Percentiles rank a stretch among this genome's conserved stretches.
phyloP scores from a whole-genome alignment of 495 filamentous ascomycete genomes.

The Xylaria telfairii region DNA sequence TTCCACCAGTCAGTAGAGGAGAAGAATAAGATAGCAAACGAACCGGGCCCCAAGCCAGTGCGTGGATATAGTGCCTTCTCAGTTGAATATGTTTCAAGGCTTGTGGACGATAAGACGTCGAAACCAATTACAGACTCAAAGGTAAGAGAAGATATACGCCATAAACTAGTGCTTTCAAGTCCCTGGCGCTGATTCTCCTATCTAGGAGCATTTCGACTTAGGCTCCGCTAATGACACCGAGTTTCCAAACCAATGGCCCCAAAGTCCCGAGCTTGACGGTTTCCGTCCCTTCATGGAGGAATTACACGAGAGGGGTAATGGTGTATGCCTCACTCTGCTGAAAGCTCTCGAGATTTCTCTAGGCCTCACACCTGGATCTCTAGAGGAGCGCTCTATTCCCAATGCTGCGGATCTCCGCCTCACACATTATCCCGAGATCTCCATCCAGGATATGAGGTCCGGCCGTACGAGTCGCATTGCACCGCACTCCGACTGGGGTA shows the following conservation, averaged over 20 bases:
- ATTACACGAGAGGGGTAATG: constrained; percentile 32
- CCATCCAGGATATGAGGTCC: constrained; percentile 35
- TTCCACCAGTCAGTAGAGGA: constrained; percentile 13
- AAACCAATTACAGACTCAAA: constrained; percentile 17
- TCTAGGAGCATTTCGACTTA: constrained; percentile 42
- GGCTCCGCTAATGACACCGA: constrained; percentile 33
- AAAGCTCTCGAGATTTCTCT: constrained; percentile 32
- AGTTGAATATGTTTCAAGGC: constrained; percentile 20
- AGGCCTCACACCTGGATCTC: constrained; percentile 17
- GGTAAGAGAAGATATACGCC: neutral
- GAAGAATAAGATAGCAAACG: constrained; percentile 19
- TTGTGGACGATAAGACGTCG: constrained; percentile 4
- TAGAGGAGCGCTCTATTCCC: constrained; percentile 20
- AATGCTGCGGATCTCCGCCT: constrained; percentile 57
- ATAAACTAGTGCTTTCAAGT: neutral
- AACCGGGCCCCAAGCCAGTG: constrained; percentile 18
- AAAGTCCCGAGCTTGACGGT: constrained; percentile 29
- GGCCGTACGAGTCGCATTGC: constrained; percentile 27
- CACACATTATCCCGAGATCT: constrained; percentile 64
- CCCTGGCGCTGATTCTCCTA: neutral
- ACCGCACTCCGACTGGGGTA: constrained; percentile 52
- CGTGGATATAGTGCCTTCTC: constrained; percentile 17
- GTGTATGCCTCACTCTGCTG: constrained; percentile 30
- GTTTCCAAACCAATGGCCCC: constrained; percentile 43
- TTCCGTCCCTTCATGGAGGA: constrained; percentile 41